A percentile compares a stretch with the other conserved stretches of the same genome.
phyloP scores from a whole-genome alignment of 1,284 basidiomycete species.

The Cryptococcus deneoformans region DNA sequence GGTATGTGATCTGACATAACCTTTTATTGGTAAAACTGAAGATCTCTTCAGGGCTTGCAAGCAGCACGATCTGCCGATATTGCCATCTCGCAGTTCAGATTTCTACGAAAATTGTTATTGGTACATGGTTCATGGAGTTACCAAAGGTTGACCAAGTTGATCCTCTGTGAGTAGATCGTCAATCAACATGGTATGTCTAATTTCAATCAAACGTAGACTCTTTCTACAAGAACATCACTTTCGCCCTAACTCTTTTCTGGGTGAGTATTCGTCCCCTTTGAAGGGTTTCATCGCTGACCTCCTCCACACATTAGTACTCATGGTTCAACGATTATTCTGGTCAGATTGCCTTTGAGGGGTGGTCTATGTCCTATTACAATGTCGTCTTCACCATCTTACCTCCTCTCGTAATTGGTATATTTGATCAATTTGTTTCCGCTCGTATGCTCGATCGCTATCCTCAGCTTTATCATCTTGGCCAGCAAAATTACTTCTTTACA shows the following conservation, averaged over 20 bases:
- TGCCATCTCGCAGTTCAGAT: slow-evolving; percentile 98
- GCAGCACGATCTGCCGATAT: slow-evolving; percentile 96
- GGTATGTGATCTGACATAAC: slow-evolving; percentile 51
- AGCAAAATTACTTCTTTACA: slow-evolving; percentile 88
- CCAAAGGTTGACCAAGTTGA: slow-evolving; percentile 88
- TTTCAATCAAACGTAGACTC: slow-evolving; percentile 59
- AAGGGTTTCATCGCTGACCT: neutral
- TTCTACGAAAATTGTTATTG: slow-evolving; percentile 87
- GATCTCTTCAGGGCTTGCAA: slow-evolving; percentile 72
- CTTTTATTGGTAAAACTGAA: slow-evolving; percentile 1
- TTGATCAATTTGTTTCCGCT: slow-evolving; percentile 97
- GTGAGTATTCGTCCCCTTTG: slow-evolving; percentile 52
- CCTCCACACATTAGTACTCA: slow-evolving; percentile 65
- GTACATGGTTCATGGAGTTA: slow-evolving; percentile 99
- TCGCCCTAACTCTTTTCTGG: slow-evolving; percentile 99
- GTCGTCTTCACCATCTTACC: slow-evolving; percentile 93
- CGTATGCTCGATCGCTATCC: slow-evolving; percentile 96
- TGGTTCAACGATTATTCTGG: slow-evolving; percentile 99
- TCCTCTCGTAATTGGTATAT: slow-evolving; percentile 94
- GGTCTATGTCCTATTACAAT: slow-evolving; percentile 94
- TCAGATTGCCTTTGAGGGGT: slow-evolving; percentile 97
- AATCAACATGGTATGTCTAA: neutral
- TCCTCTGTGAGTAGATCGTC: slow-evolving; percentile 67
- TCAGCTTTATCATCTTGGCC: slow-evolving; percentile 90
- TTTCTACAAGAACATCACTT: slow-evolving; percentile 94